Percentiles rank a stretch among this genome's conserved stretches.
phyloP scores from a whole-genome alignment of 305 asterid genomes.

The Fraxinus sp. region DNA sequence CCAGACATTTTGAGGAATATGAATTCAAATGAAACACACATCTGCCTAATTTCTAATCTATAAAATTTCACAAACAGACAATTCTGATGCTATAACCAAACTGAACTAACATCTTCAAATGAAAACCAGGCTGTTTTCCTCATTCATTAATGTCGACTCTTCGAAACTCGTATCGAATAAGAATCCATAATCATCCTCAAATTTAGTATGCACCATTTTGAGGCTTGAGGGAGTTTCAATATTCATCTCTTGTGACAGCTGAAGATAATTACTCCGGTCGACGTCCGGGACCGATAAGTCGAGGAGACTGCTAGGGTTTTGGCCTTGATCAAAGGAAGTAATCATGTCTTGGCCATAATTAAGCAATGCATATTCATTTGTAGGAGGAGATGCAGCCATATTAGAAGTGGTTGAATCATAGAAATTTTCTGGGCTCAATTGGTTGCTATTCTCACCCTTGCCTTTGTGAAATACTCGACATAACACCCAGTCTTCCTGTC shows the following conservation, averaged over 20 bases:
- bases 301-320: constrained; percentile 39
- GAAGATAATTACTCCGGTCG: constrained; percentile 26
- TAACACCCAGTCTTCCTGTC: constrained; percentile 93
- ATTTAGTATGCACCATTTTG: constrained; percentile 30
- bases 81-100: constrained; percentile 22
- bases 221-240: constrained; percentile 18
- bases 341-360: constrained; percentile 15
- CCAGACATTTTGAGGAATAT: background rate
- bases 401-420: constrained; percentile 34
- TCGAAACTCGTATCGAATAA: constrained; percentile 48
- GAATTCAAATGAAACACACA: constrained; percentile 18
- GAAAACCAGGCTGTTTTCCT: constrained; percentile 32
- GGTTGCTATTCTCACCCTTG: constrained; percentile 43
- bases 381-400: constrained; percentile 28
- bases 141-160: constrained; percentile 31
- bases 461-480: constrained; percentile 88
- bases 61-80: constrained; percentile 19
- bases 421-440: constrained; percentile 27
- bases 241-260: constrained; percentile 26
- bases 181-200: constrained; percentile 60
- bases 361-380: constrained; percentile 16
- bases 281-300: constrained; percentile 18
- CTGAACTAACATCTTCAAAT: constrained; percentile 22
- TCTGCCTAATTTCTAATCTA: constrained; percentile 15
- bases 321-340: constrained; percentile 26